Evolutionary conservation across 148 eudicot genomes (phyloP).

Genomic region (Simmondsia chinensis): DNA sequence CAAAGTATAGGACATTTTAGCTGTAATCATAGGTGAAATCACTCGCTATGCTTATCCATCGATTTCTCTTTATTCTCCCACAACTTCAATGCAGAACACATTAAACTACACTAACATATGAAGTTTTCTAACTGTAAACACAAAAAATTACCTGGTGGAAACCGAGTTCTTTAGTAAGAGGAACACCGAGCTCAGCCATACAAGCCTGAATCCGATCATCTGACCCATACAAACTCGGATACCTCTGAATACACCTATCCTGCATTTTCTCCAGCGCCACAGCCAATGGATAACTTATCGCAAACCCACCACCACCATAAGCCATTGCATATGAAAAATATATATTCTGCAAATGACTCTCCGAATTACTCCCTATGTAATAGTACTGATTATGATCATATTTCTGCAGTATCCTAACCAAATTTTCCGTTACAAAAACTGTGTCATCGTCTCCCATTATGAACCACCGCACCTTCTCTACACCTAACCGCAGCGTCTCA

Average conservation of each 20-base stretch:
- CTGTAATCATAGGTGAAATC: too few species aligned
- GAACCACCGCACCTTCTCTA: slow-evolving; percentile 63
- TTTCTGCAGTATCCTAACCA: slow-evolving; percentile 47
- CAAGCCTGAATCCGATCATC: slow-evolving; percentile 97
- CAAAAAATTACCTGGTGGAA: slow-evolving; percentile 99
- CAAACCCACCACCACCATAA: slow-evolving; percentile 91
- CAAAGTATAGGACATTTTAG: too few species aligned
- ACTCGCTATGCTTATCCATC: too few species aligned
- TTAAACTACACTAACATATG: too few species aligned
- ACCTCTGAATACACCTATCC: slow-evolving; percentile 70
- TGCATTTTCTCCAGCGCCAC: slow-evolving; percentile 74
- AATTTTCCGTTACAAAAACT: slow-evolving; percentile 67
- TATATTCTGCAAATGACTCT: slow-evolving; percentile 77
- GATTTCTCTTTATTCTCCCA: too few species aligned
- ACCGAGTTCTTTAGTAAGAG: slow-evolving; percentile 80
- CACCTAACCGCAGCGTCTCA: slow-evolving; percentile 51
- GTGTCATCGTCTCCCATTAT: slow-evolving; percentile 93
- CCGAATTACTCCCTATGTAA: slow-evolving; percentile 72
- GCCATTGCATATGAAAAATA: slow-evolving; percentile 89
- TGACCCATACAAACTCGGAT: slow-evolving; percentile 75
- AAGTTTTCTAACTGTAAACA: too few species aligned
- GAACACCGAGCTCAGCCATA: slow-evolving; percentile 95
- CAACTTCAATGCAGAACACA: too few species aligned
- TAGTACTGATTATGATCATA: slow-evolving; percentile 68
- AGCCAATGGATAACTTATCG: slow-evolving; percentile 80